Conservation (phyloP, 148 eudicot genomes). For the Linanthus parryae region DNA sequence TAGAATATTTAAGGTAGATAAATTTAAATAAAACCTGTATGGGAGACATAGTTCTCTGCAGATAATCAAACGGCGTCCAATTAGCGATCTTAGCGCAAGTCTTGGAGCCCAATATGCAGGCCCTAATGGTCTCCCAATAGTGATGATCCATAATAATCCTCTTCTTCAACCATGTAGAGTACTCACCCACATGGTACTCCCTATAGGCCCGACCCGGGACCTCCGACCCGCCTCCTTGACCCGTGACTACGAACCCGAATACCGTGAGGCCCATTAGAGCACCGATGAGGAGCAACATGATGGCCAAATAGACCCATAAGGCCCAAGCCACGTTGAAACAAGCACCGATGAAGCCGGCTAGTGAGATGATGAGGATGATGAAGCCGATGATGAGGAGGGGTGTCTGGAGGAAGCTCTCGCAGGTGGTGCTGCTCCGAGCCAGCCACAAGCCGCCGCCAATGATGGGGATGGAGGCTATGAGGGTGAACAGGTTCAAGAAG, state of each 20-base stretch:
- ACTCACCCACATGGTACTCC: slow-evolving; percentile 52
- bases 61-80: slow-evolving; percentile 86
- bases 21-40: slow-evolving; percentile 72
- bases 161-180: slow-evolving; percentile 70
- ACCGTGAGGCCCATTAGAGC: slow-evolving; percentile 55
- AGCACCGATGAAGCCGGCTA: slow-evolving; percentile 88
- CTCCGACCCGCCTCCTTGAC: slow-evolving; percentile 52
- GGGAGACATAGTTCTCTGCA: slow-evolving; percentile 62
- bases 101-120: slow-evolving; percentile 72
- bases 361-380: slow-evolving; percentile 55
- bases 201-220: slow-evolving; percentile 57
- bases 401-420: slow-evolving; percentile 79
- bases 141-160: slow-evolving; percentile 37
- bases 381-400: slow-evolving; percentile 79
- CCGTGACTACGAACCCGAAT: slow-evolving; percentile 76
- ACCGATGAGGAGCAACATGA: slow-evolving; percentile 58
- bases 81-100: slow-evolving; percentile 53
- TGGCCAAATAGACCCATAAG: slow-evolving; percentile 62
- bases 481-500: slow-evolving; percentile 76
- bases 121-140: slow-evolving; percentile 55
- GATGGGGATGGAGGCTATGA: slow-evolving; percentile 90
- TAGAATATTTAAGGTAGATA: background rate
- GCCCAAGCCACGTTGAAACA: slow-evolving; percentile 88
- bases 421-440: slow-evolving; percentile 63
- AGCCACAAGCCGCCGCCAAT: slow-evolving; percentile 87